Percentiles rank a stretch among this genome's conserved stretches.
phyloP scores from a whole-genome alignment of 2,329 filamentous ascomycete genomes.

The Tolypocladium sp. region DNA sequence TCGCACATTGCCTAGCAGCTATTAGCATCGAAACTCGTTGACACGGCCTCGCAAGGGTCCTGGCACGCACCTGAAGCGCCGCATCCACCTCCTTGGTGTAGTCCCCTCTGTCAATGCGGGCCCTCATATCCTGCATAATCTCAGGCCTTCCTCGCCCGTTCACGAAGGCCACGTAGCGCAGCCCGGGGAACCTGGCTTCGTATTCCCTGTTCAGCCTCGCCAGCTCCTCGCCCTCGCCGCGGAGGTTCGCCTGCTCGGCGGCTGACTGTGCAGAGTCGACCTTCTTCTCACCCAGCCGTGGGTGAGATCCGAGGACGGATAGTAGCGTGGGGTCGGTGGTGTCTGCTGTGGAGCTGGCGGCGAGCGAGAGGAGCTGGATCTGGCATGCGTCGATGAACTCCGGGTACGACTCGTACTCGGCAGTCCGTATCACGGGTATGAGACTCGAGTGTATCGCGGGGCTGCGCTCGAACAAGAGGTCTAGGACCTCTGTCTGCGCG shows the following conservation, averaged over 20 bases:
- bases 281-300: conserved; percentile 71
- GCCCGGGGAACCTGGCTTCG: conserved; percentile 68
- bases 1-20: conserved; percentile 74
- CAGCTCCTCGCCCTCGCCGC: conserved; percentile 53
- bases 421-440: conserved; percentile 51
- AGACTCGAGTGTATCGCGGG: conserved; percentile 63
- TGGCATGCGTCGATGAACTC: conserved; percentile 61
- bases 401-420: conserved; percentile 55
- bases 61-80: conserved; percentile 57
- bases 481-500: conserved; percentile 51
- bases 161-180: conserved; percentile 88
- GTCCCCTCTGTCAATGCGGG: conserved; percentile 61
- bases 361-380: conserved; percentile 50
- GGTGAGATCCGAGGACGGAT: conserved; percentile 70
- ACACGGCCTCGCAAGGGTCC: background rate
- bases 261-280: conserved; percentile 73
- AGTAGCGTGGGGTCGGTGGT: conserved; percentile 49
- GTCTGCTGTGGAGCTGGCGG: conserved; percentile 35
- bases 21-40: conserved; percentile 5
- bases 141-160: conserved; percentile 65
- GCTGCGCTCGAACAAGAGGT: conserved; percentile 79
- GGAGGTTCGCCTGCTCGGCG: conserved; percentile 74
- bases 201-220: conserved; percentile 65
- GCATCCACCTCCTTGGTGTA: conserved; percentile 59
- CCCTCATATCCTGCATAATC: conserved; percentile 76